These are phyloP conservation scores for Botrytis hyacinthi DNA, from an alignment of 2,329 filamentous ascomycete genomes.

Conservation along the genomic window DNA sequence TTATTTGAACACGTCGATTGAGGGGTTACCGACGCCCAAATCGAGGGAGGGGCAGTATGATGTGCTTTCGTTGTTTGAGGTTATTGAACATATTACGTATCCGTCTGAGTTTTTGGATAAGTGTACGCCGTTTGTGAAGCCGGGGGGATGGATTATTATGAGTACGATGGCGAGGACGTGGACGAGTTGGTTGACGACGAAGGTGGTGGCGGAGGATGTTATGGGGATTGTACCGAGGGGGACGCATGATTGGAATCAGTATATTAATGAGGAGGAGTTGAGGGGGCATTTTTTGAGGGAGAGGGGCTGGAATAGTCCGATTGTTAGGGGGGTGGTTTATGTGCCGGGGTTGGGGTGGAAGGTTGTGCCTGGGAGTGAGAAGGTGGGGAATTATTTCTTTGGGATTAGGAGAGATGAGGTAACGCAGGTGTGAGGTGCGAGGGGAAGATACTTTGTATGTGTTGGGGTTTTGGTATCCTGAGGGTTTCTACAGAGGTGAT, in stretches of 20 bases:
- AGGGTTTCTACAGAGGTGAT: background rate
- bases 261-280: constrained; percentile 84
- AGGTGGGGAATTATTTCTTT: constrained; percentile 94
- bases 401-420: constrained; percentile 61
- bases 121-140: constrained; percentile 73
- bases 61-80: constrained; percentile 86
- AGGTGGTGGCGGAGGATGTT: constrained; percentile 85
- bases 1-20: constrained; percentile 76
- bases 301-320: constrained; percentile 57
- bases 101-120: constrained; percentile 71
- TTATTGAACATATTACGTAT: constrained; percentile 85
- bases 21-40: constrained; percentile 55
- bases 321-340: constrained; percentile 81
- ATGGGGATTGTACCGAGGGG: constrained; percentile 84
- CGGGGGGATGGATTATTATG: constrained; percentile 89
- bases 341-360: constrained; percentile 89
- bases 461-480: background rate
- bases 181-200: constrained; percentile 88
- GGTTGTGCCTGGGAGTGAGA: constrained; percentile 76
- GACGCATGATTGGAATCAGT: constrained; percentile 96
- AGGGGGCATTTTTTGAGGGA: constrained; percentile 52
- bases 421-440: background rate
- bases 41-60: constrained; percentile 58
- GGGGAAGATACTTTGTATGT: background rate
- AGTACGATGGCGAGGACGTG: constrained; percentile 91